phyloP scores from a whole-genome alignment of 805 yeast species.

The Wickerhamiella cacticola region DNA sequence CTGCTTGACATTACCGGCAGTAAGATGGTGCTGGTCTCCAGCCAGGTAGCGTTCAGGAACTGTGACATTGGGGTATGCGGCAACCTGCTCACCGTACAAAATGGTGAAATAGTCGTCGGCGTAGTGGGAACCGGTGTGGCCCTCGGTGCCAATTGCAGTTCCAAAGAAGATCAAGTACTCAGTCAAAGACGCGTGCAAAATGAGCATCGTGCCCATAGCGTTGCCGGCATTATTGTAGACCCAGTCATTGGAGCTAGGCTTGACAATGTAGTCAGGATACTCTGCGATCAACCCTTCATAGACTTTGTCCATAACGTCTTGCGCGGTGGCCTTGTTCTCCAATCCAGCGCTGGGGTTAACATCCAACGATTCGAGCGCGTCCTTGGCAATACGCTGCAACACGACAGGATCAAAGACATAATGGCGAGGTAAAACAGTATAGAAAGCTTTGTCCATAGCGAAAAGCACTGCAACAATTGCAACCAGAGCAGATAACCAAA shows the following conservation, averaged over 20 bases:
- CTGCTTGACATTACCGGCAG: conserved; percentile 66
- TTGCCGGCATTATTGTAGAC: conserved; percentile 97
- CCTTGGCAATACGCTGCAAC: conserved; percentile 48
- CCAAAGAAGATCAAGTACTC: conserved; percentile 93
- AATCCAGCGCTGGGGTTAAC: conserved; percentile 31
- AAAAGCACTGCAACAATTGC: conserved; percentile 16
- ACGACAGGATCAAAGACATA: conserved; percentile 59
- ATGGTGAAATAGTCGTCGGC: conserved; percentile 98
- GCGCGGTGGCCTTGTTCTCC: too few relatives aligned
- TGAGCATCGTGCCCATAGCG: conserved; percentile 90
- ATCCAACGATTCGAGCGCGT: conserved; percentile 41
- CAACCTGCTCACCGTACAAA: conserved; percentile 63
- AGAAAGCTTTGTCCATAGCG: conserved; percentile 21
- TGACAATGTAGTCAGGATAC: conserved; percentile 59
- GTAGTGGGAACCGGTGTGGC: conserved; percentile 89
- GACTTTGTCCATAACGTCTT: conserved; percentile 19
- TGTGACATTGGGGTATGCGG: conserved; percentile 54
- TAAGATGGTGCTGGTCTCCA: conserved; percentile 75
- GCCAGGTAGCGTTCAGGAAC: conserved; percentile 64
- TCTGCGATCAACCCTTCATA: conserved; percentile 44
- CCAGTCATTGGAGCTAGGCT: conserved; percentile 74
- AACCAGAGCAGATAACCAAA: conserved; percentile 17
- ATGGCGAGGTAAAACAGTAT: conserved; percentile 43
- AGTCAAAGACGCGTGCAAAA: conserved; percentile 84
- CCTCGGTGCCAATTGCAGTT: conserved; percentile 87